Conservation (phyloP, 148 eudicot genomes). For the Polygonum aviculare region DNA sequence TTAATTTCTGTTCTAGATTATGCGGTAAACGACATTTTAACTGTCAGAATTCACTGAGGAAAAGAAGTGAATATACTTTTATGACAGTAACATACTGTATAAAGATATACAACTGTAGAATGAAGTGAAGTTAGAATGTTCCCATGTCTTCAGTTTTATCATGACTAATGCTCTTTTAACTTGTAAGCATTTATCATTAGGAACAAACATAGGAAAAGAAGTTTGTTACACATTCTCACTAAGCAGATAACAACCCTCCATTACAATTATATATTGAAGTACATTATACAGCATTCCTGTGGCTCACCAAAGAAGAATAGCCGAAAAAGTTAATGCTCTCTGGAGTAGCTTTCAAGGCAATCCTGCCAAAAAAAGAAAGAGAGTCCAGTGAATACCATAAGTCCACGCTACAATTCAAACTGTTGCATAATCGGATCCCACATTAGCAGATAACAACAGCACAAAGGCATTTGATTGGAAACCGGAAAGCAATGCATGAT, state of each 20-base stretch:
- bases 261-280: not conserved
- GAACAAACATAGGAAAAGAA: not conserved
- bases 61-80: not conserved
- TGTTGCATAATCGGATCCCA: not conserved
- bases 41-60: not conserved
- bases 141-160: not conserved
- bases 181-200: not conserved
- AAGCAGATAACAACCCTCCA: not conserved
- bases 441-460: not conserved
- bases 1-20: not conserved
- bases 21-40: not conserved
- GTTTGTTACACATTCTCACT: not conserved
- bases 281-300: not conserved
- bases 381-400: not conserved
- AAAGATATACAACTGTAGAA: not conserved
- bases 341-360: not conserved
- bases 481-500: not conserved
- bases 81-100: not conserved
- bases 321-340: constrained; percentile 8
- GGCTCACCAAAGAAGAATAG: constrained; percentile 10
- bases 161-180: not conserved
- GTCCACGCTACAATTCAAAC: not conserved
- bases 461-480: not conserved
- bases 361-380: not conserved
- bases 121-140: not conserved